Evolutionary conservation across 495 filamentous ascomycete species (phyloP).

Genomic region (Penicillium roqueforti): DNA sequence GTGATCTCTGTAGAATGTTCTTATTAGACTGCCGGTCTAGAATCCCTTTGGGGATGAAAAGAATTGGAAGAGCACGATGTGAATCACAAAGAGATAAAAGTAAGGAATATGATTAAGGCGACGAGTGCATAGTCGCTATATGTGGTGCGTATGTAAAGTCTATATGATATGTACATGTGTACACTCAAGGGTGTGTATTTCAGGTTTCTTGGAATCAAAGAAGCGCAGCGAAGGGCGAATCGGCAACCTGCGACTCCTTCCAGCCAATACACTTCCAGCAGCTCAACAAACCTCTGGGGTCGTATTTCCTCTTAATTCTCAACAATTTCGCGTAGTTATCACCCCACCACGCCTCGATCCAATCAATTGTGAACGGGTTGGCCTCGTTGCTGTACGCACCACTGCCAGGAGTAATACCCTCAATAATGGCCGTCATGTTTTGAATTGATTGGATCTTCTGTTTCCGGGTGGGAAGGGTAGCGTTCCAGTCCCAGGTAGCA

Average conservation of each 20-base stretch:
- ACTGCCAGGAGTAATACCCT: constrained; percentile 38
- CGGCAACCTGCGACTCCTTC: neutral
- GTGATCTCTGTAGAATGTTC: too few relatives aligned
- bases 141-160: neutral
- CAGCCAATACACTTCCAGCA: neutral
- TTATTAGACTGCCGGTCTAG: too few relatives aligned
- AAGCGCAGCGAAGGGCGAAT: neutral
- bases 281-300: neutral
- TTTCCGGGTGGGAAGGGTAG: neutral
- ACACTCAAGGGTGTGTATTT: neutral
- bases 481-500: constrained; percentile 10
- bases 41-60: neutral
- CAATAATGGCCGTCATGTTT: constrained; percentile 16
- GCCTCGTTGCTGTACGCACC: constrained; percentile 49
- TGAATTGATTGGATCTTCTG: neutral
- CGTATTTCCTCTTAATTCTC: neutral
- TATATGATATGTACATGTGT: neutral
- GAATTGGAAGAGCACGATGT: neutral
- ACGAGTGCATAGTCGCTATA: neutral
- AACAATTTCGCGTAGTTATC: neutral
- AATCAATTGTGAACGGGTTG: constrained; percentile 41
- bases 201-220: neutral
- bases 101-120: neutral
- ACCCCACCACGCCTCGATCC: constrained; percentile 33
- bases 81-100: neutral